A percentile compares a stretch with the other conserved stretches of the same genome.
Conservation (phyloP, 345 rosid genomes). For the Eucalyptus regnans region DNA sequence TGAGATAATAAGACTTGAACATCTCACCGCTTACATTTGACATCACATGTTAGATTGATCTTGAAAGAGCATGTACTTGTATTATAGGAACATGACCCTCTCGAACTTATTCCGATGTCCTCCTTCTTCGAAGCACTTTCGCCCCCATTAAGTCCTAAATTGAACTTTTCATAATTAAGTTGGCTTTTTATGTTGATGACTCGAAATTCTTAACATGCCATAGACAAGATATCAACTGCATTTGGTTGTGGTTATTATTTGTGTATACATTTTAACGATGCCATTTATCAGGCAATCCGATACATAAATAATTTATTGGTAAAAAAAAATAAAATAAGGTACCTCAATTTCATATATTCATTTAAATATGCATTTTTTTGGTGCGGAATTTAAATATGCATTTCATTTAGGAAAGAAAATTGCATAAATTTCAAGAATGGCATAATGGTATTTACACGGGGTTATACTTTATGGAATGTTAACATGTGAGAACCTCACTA, state of each 20-base stretch:
- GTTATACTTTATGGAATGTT: too few species aligned
- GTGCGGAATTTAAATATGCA: too few species aligned
- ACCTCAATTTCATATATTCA: too few species aligned
- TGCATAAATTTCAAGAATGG: too few species aligned
- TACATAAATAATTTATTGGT: too few species aligned
- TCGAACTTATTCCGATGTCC: background rate
- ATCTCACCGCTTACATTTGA: background rate
- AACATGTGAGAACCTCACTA: too few species aligned
- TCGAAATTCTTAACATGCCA: background rate
- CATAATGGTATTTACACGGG: too few species aligned
- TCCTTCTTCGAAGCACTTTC: background rate
- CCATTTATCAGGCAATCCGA: background rate
- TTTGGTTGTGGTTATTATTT: background rate
- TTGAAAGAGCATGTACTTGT: background rate
- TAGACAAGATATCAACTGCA: background rate
- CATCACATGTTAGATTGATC: background rate
- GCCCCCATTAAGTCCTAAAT: background rate
- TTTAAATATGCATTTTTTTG: too few species aligned
- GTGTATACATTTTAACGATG: background rate
- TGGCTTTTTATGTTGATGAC: background rate
- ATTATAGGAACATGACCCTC: background rate
- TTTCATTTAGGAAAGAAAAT: too few species aligned
- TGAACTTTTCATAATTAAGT: background rate
- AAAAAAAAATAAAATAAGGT: too few species aligned
- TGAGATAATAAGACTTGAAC: background rate